Conservation (phyloP, 306 rosid species). For the Medicago truncatula region DNA sequence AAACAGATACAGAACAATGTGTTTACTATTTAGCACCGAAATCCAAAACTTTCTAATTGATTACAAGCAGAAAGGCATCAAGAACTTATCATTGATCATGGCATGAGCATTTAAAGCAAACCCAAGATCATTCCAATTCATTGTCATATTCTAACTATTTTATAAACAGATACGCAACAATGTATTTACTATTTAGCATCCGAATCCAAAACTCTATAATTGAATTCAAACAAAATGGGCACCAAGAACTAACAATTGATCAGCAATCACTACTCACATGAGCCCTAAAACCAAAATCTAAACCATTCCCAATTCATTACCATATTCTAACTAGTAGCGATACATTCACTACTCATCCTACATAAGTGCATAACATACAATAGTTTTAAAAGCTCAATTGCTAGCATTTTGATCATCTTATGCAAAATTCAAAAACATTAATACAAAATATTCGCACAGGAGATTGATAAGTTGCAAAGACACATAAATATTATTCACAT, state of each 20-base stretch:
- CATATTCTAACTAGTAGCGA: not conserved
- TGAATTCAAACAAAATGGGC: not conserved
- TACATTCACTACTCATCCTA: not conserved
- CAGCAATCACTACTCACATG: not conserved
- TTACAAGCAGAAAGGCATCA: not conserved
- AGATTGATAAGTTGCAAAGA: not conserved
- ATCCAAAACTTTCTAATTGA: not conserved
- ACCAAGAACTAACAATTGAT: not conserved
- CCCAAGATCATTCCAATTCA: not conserved
- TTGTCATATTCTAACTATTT: conserved; percentile 11
- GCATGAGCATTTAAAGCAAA: not conserved
- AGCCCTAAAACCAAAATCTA: not conserved
- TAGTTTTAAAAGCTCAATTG: not conserved
- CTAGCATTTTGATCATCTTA: not conserved
- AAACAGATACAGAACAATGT: not conserved
- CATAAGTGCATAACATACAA: not conserved
- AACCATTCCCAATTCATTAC: not conserved
- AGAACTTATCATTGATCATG: not conserved
- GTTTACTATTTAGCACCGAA: not conserved
- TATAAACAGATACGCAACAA: not conserved
- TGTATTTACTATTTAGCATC: not conserved
- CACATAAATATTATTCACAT: not conserved
- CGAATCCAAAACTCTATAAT: not conserved
- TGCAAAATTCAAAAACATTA: not conserved
- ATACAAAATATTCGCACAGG: not conserved